A percentile compares a stretch with the other conserved stretches of the same genome.
Conservation (phyloP, 176 grass and related monocot genomes). For the Dactylis glomerata region DNA sequence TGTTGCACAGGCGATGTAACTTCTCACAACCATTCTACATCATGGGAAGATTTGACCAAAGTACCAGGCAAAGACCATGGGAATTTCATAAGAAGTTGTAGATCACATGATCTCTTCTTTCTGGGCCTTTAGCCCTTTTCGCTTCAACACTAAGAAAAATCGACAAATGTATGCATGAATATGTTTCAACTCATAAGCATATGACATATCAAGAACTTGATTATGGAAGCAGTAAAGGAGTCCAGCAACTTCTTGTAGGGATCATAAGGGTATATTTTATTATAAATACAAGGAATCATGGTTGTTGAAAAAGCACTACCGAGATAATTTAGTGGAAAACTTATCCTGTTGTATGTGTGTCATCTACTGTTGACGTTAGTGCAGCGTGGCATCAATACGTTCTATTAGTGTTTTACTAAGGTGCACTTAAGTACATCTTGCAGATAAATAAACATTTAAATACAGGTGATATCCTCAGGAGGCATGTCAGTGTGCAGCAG, state of each 20-base stretch:
- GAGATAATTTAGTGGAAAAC: background rate
- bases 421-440: conserved; percentile 3
- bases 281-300: background rate
- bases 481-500: background rate
- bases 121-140: background rate
- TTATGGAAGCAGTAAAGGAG: background rate
- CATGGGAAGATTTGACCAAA: background rate
- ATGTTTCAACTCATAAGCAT: background rate
- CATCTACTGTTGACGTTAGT: background rate
- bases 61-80: background rate
- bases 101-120: background rate
- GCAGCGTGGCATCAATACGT: background rate
- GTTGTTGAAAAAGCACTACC: background rate
- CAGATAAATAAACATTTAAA: conserved; percentile 4
- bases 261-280: background rate
- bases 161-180: background rate
- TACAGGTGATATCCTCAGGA: conserved; percentile 7
- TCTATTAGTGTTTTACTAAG: background rate
- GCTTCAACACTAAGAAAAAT: background rate
- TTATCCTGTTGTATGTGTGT: background rate
- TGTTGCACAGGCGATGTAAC: background rate
- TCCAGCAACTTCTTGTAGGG: background rate
- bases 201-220: background rate
- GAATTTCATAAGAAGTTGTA: background rate
- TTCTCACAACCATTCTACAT: background rate